Percentiles rank a stretch among this genome's conserved stretches.
phyloP scores from a whole-genome alignment of 352 stramenopile species.

The Pythium scleroteichum region DNA sequence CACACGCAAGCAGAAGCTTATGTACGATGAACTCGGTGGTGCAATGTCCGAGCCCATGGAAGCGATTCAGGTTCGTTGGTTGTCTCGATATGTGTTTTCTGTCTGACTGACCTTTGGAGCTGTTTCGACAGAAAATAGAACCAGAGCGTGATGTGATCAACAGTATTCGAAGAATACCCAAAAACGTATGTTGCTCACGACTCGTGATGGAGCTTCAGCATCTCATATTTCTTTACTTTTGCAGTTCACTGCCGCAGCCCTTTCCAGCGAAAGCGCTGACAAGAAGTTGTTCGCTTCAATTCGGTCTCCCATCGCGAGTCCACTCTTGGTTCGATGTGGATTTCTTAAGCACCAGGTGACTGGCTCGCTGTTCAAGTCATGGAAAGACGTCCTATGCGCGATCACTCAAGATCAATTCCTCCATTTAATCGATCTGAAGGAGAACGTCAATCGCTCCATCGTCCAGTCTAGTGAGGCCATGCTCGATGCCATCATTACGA shows the following conservation, averaged over 20 bases:
- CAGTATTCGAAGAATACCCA: slow-evolving; percentile 79
- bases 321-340: slow-evolving; percentile 66
- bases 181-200: slow-evolving; percentile 57
- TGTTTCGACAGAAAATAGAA: slow-evolving; percentile 58
- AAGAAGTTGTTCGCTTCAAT: slow-evolving; percentile 61
- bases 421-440: slow-evolving; percentile 76
- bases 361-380: slow-evolving; percentile 71
- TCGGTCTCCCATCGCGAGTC: slow-evolving; percentile 68
- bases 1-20: slow-evolving; percentile 79
- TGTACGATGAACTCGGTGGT: slow-evolving; percentile 67
- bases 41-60: slow-evolving; percentile 68
- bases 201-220: slow-evolving; percentile 5
- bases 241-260: slow-evolving; percentile 69
- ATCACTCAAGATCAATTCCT: slow-evolving; percentile 77
- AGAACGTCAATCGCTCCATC: slow-evolving; percentile 54
- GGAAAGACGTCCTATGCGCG: slow-evolving; percentile 74
- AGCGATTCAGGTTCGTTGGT: slow-evolving; percentile 48
- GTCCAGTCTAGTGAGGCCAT: slow-evolving; percentile 59
- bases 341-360: slow-evolving; percentile 80
- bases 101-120: neutral
- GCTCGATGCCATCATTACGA: slow-evolving; percentile 53
- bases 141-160: slow-evolving; percentile 75
- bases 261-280: slow-evolving; percentile 61
- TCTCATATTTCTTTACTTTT: neutral
- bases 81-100: neutral